These are phyloP conservation scores for Collybia mongolica DNA, from an alignment of 768 basidiomycete species.

Conservation along the genomic window DNA sequence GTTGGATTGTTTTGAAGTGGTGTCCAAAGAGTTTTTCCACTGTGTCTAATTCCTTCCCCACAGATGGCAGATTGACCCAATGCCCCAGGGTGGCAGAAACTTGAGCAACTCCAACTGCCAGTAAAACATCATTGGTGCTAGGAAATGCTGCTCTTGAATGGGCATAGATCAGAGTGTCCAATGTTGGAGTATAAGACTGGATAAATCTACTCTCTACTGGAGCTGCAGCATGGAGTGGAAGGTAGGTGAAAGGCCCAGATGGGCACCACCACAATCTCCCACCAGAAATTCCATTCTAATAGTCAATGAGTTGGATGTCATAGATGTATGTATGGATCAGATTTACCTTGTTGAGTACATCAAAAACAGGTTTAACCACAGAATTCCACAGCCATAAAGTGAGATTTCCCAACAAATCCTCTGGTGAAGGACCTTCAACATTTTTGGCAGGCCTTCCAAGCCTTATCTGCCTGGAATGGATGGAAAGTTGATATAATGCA, in stretches of 20 bases:
- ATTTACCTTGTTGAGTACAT: slow-evolving; percentile 1
- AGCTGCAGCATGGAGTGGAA: slow-evolving; percentile 9
- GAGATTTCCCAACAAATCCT: not conserved
- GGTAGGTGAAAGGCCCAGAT: slow-evolving; percentile 6
- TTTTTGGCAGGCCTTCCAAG: not conserved
- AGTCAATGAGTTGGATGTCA: no score
- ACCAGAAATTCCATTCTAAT: no score
- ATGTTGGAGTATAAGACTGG: no score
- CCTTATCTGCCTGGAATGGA: not conserved
- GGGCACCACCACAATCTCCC: slow-evolving; percentile 9
- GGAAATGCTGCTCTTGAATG: no score
- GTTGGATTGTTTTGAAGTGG: not conserved
- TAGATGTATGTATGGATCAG: no score
- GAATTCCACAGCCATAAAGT: not conserved
- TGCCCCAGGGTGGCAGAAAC: no score
- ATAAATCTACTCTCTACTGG: no score
- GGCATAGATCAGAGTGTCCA: no score
- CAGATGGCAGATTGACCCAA: not conserved
- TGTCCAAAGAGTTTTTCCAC: not conserved
- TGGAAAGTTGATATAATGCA: not conserved
- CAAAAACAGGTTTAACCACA: slow-evolving; percentile 3
- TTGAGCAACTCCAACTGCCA: no score
- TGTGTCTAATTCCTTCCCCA: not conserved
- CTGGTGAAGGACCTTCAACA: not conserved
- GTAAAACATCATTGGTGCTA: no score